These are phyloP conservation scores for Quercus glauca DNA, from an alignment of 306 rosid genomes.

Conservation along the genomic window DNA sequence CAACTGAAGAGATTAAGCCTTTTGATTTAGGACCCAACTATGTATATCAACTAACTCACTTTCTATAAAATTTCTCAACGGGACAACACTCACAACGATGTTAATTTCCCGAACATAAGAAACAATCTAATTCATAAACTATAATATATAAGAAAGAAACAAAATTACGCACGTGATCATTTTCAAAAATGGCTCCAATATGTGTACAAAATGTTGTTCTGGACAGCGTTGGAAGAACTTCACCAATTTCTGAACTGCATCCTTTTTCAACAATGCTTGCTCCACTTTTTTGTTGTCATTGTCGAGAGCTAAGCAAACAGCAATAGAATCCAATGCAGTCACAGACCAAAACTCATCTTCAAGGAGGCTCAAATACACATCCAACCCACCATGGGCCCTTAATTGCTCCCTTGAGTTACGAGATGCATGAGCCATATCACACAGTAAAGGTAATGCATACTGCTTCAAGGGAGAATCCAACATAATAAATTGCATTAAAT, in stretches of 20 bases:
- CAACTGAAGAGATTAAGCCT: background rate
- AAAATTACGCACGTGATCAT: constrained; percentile 75
- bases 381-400: constrained; percentile 99
- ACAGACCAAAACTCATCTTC: constrained; percentile 96
- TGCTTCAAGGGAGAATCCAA: constrained; percentile 88
- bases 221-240: constrained; percentile 96
- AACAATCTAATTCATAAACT: constrained; percentile 4
- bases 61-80: background rate
- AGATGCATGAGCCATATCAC: constrained; percentile 99
- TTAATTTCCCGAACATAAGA: background rate
- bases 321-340: constrained; percentile 94
- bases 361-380: constrained; percentile 93
- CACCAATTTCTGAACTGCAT: constrained; percentile 94
- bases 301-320: constrained; percentile 95
- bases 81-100: background rate
- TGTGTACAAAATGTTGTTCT: constrained; percentile 91
- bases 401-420: constrained; percentile 97
- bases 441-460: constrained; percentile 85
- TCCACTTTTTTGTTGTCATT: constrained; percentile 94
- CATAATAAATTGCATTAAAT: constrained; percentile 86
- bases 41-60: background rate
- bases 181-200: constrained; percentile 97
- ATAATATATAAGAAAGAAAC: constrained; percentile 12
- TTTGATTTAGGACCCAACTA: background rate
- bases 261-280: constrained; percentile 89